These are phyloP conservation scores for Monilinia fructigena DNA, from an alignment of 2,329 filamentous ascomycete genomes.

Conservation along the genomic window DNA sequence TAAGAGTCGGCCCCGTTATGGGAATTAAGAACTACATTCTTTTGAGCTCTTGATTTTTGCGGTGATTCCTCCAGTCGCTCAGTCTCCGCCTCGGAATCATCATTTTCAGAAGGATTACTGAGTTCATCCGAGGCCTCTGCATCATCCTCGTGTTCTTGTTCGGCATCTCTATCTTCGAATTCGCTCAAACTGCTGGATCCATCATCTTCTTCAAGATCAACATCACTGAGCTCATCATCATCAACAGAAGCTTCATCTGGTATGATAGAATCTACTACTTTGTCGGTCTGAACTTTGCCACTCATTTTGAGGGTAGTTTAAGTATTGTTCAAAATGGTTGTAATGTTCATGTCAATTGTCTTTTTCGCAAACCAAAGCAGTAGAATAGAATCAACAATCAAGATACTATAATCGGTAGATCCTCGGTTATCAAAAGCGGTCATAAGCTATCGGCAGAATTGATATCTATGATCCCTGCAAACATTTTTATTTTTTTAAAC, in stretches of 20 bases:
- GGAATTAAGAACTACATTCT: conserved; percentile 59
- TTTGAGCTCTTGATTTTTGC: conserved; percentile 57
- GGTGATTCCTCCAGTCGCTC: conserved; percentile 91
- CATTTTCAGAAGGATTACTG: conserved; percentile 51
- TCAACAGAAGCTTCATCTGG: conserved; percentile 33
- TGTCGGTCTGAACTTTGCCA: conserved; percentile 34
- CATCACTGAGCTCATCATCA: conserved; percentile 38
- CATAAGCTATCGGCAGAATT: neutral
- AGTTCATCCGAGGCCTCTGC: conserved; percentile 43
- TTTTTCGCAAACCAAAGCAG: conserved; percentile 11
- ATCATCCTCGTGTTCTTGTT: conserved; percentile 59
- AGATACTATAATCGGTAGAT: conserved; percentile 4
- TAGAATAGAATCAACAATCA: conserved; percentile 1
- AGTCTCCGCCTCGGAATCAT: conserved; percentile 86
- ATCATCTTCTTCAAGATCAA: conserved; percentile 59
- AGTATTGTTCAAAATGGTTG: conserved; percentile 9
- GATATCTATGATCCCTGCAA: neutral
- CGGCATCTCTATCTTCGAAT: conserved; percentile 72
- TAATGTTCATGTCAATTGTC: neutral
- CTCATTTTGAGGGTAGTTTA: conserved; percentile 35
- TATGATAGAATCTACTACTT: conserved; percentile 35
- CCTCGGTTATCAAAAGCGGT: conserved; percentile 2
- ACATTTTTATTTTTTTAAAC: conserved; percentile 8
- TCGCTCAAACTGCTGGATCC: conserved; percentile 91
- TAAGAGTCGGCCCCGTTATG: conserved; percentile 55